Percentiles rank a stretch among this genome's conserved stretches.
These are phyloP conservation scores for Penicillium bialowiezense DNA, from an alignment of 495 filamentous ascomycete genomes.

Conservation along the genomic window DNA sequence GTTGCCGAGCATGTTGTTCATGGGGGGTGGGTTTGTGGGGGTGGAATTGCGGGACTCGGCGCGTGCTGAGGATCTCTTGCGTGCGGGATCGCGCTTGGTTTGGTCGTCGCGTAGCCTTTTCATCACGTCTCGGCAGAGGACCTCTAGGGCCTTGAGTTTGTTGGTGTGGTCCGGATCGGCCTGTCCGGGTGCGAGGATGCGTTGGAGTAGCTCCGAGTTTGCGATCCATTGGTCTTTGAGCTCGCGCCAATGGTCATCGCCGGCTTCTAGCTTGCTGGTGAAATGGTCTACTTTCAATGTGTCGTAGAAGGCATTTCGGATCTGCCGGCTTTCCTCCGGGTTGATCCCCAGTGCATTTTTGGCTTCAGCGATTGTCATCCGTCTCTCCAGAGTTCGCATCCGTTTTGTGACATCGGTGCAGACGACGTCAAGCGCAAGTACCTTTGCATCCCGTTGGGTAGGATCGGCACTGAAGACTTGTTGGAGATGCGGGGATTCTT, in stretches of 20 bases:
- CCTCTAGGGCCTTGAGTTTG: slow-evolving; percentile 65
- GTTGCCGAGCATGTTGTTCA: slow-evolving; percentile 25
- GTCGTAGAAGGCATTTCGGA: slow-evolving; percentile 64
- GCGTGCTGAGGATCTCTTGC: slow-evolving; percentile 40
- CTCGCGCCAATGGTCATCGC: slow-evolving; percentile 67
- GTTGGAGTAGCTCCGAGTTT: slow-evolving; percentile 53
- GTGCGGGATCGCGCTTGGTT: slow-evolving; percentile 53
- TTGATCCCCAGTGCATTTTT: slow-evolving; percentile 72
- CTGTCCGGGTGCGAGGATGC: slow-evolving; percentile 52
- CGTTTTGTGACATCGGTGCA: slow-evolving; percentile 81
- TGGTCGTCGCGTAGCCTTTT: slow-evolving; percentile 70
- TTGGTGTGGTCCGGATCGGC: slow-evolving; percentile 52
- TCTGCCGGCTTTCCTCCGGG: slow-evolving; percentile 63
- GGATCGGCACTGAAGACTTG: slow-evolving; percentile 57
- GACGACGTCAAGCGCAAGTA: slow-evolving; percentile 71
- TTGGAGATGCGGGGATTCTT: slow-evolving; percentile 62
- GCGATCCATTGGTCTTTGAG: slow-evolving; percentile 68
- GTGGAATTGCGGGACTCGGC: slow-evolving; percentile 26
- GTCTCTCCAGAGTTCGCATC: slow-evolving; percentile 60
- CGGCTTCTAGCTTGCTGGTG: slow-evolving; percentile 69
- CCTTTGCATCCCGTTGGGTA: slow-evolving; percentile 48
- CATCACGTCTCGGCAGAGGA: slow-evolving; percentile 69
- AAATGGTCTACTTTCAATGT: slow-evolving; percentile 67
- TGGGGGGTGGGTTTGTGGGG: slow-evolving; percentile 12
- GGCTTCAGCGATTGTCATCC: slow-evolving; percentile 68